A percentile compares a stretch with the other conserved stretches of the same genome.
Evolutionary conservation across 768 basidiomycete species (phyloP).

Genomic region (Kwoniella pini): DNA sequence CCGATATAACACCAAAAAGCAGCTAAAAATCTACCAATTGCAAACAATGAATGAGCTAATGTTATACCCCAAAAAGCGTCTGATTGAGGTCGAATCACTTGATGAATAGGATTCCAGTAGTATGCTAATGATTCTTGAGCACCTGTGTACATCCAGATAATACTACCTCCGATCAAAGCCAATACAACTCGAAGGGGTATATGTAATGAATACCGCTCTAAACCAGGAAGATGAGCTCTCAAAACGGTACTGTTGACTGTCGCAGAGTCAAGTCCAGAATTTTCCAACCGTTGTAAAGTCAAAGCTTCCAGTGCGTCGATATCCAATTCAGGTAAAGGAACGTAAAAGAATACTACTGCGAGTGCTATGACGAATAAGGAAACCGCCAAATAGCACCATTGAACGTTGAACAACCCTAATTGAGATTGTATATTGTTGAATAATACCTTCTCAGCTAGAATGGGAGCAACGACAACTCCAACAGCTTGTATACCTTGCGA

Average conservation of each 20-base stretch:
- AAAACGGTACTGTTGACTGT: slow-evolving; percentile 12
- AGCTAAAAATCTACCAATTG: slow-evolving; percentile 46
- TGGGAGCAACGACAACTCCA: slow-evolving; percentile 36
- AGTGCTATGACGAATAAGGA: slow-evolving; percentile 45
- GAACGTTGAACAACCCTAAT: slow-evolving; percentile 40
- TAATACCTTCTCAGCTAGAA: slow-evolving; percentile 43
- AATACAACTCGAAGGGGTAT: too few species aligned
- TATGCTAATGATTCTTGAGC: slow-evolving; percentile 44
- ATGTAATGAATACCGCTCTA: too few species aligned
- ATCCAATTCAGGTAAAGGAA: slow-evolving; percentile 38
- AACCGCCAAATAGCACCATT: slow-evolving; percentile 52
- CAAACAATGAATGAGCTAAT: slow-evolving; percentile 36
- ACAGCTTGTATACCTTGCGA: slow-evolving; percentile 51
- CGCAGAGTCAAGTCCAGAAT: slow-evolving; percentile 26
- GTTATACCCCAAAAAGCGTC: slow-evolving; percentile 29
- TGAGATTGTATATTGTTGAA: slow-evolving; percentile 24
- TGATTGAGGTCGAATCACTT: slow-evolving; percentile 16
- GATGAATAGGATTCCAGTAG: slow-evolving; percentile 25
- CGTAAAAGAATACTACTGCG: slow-evolving; percentile 50
- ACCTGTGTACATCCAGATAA: slow-evolving; percentile 43
- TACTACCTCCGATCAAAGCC: slow-evolving; percentile 21
- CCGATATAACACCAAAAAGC: slow-evolving; percentile 34
- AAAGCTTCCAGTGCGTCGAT: slow-evolving; percentile 42
- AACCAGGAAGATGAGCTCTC: too few species aligned
- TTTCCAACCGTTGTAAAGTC: slow-evolving; percentile 26